Conservation (phyloP, 1,284 basidiomycete genomes). For the Cutaneotrichosporon sp. region DNA sequence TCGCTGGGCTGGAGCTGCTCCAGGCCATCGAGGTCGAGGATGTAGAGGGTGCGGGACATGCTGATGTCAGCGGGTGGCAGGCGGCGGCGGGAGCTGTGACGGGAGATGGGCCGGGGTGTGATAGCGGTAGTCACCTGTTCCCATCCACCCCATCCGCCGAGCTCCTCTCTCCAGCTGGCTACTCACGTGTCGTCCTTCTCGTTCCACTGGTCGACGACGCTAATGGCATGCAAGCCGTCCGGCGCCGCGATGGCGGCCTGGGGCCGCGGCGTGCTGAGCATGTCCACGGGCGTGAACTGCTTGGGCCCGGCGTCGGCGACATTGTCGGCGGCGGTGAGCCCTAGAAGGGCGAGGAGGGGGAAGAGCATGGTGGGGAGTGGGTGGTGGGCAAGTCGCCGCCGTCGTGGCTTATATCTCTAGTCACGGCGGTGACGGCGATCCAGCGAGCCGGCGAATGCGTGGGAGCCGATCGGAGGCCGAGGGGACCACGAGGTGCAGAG, state of each 20-base stretch:
- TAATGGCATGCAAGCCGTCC: conserved; percentile 66
- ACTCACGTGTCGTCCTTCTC: conserved; percentile 70
- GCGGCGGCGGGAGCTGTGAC: too few species aligned
- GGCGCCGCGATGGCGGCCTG: conserved; percentile 65
- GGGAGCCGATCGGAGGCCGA: too few species aligned
- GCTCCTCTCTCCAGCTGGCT: too few species aligned
- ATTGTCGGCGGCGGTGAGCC: not conserved
- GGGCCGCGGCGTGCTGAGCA: conserved; percentile 71
- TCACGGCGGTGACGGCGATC: too few species aligned
- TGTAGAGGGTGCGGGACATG: conserved; percentile 67
- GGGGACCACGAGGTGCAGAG: too few species aligned
- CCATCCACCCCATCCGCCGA: too few species aligned
- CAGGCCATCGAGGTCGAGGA: conserved; percentile 26
- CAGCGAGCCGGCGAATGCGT: too few species aligned
- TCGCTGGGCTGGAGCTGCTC: conserved; percentile 7
- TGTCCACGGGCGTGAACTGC: conserved; percentile 68
- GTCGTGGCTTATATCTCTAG: not conserved
- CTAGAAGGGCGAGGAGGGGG: conserved; percentile 1
- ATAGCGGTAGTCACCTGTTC: too few species aligned
- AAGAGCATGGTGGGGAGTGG: conserved; percentile 4
- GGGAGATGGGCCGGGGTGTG: too few species aligned
- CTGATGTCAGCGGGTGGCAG: conserved; percentile 57
- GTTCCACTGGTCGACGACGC: conserved; percentile 68
- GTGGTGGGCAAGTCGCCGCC: not conserved
- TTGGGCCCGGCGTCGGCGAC: too few species aligned